A percentile compares a stretch with the other conserved stretches of the same genome.
phyloP scores from a whole-genome alignment of 2,329 filamentous ascomycete species.

The Anisogramma anomala region DNA sequence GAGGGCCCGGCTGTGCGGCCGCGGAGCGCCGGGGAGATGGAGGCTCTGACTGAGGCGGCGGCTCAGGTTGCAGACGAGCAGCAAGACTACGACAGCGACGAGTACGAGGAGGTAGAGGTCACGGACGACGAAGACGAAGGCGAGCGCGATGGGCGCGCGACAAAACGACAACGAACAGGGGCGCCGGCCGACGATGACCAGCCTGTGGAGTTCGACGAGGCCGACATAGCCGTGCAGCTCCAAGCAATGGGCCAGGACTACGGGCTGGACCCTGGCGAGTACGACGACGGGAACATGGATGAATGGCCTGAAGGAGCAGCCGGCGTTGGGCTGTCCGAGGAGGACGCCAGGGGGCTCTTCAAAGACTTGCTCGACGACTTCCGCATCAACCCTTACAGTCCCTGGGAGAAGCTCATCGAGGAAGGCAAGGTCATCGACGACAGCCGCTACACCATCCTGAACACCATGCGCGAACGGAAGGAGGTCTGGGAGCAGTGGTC shows the following conservation, averaged over 20 bases:
- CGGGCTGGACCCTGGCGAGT: conserved; percentile 64
- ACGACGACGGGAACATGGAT: conserved; percentile 51
- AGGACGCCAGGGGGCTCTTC: conserved; percentile 69
- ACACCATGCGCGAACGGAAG: conserved; percentile 68
- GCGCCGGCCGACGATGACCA: conserved; percentile 29
- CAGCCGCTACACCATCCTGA: conserved; percentile 70
- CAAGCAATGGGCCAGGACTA: conserved; percentile 83
- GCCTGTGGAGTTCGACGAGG: conserved; percentile 76
- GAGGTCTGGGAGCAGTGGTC: conserved; percentile 82
- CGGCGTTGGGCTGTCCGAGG: conserved; percentile 57
- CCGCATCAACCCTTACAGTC: conserved; percentile 71
- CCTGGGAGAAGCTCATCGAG: conserved; percentile 84
- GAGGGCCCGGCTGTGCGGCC: conserved; percentile 4
- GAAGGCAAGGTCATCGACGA: conserved; percentile 76
- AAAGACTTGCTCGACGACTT: conserved; percentile 77
- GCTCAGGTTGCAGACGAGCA: conserved; percentile 32
- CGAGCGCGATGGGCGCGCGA: conserved; percentile 33
- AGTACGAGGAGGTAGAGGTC: conserved; percentile 70
- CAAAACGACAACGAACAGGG: conserved; percentile 38
- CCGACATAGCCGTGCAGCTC: conserved; percentile 86
- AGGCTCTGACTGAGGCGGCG: conserved; percentile 22
- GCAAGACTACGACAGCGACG: conserved; percentile 48
- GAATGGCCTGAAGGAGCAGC: conserved; percentile 61
- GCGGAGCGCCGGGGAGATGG: conserved; percentile 12
- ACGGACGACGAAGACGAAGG: conserved; percentile 44